Evolutionary conservation across 192 early-diverging fungal genomes (phyloP), one percentile per base, ranked within the genome.

Genomic region (Coemansia reversa): DNA sequence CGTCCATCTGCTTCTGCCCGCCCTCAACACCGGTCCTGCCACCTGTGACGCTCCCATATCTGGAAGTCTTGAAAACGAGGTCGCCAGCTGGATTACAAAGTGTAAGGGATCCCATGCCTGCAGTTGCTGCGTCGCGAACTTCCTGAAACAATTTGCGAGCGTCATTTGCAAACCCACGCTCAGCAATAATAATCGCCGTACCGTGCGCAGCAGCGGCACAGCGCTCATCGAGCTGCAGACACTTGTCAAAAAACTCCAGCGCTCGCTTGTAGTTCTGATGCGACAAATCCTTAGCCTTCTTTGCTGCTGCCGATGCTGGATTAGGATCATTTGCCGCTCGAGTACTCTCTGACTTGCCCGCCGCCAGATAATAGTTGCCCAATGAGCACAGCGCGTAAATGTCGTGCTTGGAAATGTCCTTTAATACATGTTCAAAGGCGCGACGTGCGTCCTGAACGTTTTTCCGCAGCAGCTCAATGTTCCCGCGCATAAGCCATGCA

Each of bases 121-220:
- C 60, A 1, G 68, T 69, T 7, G 77, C 71, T 7, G 83, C 83
- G 60, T 89, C 87, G 12, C 86, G 72, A 14, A 90, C 86, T 52
- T 88, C 84, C 23, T 77, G 85, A 67, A 93, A 91, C 6, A 91
- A 66, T 14, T 82, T 83, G 0, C 82, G 70, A 0, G 94, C 92
- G 8, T 90, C 87, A 5, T 74, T 62, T 8, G 84, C 66, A 29
- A 75, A 64, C 0, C 86, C 88, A 14, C 76, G 76, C 66, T 94
- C 93, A 55, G 91, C 92, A 58, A 95, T 67, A 5, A 88, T 84
- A 51, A 96, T 92, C 5, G 90, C 94, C 29, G 94, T 79, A 19
- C 96, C 96, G 50, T 92, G 89, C 0, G 90, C 91, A 1, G 94
- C 96, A 32, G 90, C 88, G 0, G 87, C 82, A 63, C 93, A 93